phyloP scores from a whole-genome alignment of 768 basidiomycete species.

The Lactifluus subvellereus region DNA sequence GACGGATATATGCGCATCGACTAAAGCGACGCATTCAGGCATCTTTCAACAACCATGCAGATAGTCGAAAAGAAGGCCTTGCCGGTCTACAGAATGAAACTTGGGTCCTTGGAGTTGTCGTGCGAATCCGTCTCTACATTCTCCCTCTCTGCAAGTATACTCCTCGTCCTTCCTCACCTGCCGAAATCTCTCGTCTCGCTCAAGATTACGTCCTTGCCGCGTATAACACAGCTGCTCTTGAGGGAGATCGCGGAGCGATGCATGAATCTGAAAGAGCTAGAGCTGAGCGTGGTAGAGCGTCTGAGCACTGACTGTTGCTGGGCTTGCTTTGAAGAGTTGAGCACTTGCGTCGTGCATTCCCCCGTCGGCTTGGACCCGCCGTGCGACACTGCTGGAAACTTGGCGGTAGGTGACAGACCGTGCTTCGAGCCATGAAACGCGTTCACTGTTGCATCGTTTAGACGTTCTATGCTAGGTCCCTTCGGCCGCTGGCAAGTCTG shows the following conservation, averaged over 20 bases:
- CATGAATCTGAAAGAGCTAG: constrained; percentile 41
- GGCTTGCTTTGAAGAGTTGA: constrained; percentile 58
- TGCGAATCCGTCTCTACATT: constrained; percentile 14
- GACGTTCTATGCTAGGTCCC: constrained; percentile 40
- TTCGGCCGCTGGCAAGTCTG: constrained; percentile 44
- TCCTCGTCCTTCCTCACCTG: constrained; percentile 25
- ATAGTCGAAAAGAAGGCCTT: constrained; percentile 14
- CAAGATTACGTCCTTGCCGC: constrained; percentile 49
- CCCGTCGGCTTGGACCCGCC: constrained; percentile 46
- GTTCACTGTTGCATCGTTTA: constrained; percentile 25
- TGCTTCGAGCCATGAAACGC: neutral
- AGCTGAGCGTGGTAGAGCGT: constrained; percentile 55
- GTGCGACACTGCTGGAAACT: constrained; percentile 36
- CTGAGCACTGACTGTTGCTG: constrained; percentile 56
- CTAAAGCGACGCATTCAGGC: constrained; percentile 9
- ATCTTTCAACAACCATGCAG: constrained; percentile 21
- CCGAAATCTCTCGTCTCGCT: constrained; percentile 41
- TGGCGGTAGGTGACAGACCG: constrained; percentile 44
- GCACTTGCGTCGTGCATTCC: constrained; percentile 50
- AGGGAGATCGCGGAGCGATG: constrained; percentile 42
- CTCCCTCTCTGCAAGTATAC: constrained; percentile 16
- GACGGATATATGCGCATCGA: constrained; percentile 19
- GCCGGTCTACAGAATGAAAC: constrained; percentile 10
- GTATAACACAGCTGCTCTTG: constrained; percentile 48
- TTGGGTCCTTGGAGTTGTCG: constrained; percentile 22